phyloP scores from a whole-genome alignment of 805 yeast genomes.

The Wickerhamomyces hampshirensis region DNA sequence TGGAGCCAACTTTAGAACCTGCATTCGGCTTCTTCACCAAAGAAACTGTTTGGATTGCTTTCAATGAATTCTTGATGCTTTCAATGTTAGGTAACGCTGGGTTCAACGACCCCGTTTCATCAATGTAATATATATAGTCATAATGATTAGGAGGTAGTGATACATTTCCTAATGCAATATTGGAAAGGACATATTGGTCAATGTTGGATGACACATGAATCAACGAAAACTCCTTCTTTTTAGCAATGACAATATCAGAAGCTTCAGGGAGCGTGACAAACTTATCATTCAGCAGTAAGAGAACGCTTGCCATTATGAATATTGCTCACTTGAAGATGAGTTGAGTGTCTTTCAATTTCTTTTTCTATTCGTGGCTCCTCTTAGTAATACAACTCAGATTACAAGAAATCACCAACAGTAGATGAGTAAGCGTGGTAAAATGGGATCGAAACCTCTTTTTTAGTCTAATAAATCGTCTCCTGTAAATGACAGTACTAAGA shows the following conservation, averaged over 20 bases:
- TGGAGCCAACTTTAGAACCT: conserved; percentile 17
- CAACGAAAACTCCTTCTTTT: conserved; percentile 14
- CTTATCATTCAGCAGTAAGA: conserved; percentile 21
- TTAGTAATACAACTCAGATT: too few relatives aligned
- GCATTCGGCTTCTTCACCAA: conserved; percentile 4
- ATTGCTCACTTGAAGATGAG: background rate
- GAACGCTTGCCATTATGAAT: conserved; percentile 17
- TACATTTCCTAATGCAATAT: conserved; percentile 22
- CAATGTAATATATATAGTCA: conserved; percentile 24
- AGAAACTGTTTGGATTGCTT: conserved; percentile 7
- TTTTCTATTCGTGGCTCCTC: too few relatives aligned
- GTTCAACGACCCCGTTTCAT: conserved; percentile 16
- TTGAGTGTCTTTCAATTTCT: too few relatives aligned
- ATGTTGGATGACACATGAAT: conserved; percentile 11
- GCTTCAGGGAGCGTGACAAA: conserved; percentile 23
- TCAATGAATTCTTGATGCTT: conserved; percentile 19
- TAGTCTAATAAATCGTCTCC: too few relatives aligned
- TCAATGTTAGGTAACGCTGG: conserved; percentile 22
- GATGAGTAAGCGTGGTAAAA: too few relatives aligned
- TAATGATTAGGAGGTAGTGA: conserved; percentile 16
- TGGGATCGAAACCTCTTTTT: too few relatives aligned
- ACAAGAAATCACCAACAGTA: too few relatives aligned
- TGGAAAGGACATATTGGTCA: conserved; percentile 24
- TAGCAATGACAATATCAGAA: conserved; percentile 12
- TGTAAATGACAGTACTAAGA: too few relatives aligned